Evolutionary conservation across 2,329 filamentous ascomycete species (phyloP), one percentile per base, ranked within the genome.

Genomic region (Fusarium decemcellulare): DNA sequence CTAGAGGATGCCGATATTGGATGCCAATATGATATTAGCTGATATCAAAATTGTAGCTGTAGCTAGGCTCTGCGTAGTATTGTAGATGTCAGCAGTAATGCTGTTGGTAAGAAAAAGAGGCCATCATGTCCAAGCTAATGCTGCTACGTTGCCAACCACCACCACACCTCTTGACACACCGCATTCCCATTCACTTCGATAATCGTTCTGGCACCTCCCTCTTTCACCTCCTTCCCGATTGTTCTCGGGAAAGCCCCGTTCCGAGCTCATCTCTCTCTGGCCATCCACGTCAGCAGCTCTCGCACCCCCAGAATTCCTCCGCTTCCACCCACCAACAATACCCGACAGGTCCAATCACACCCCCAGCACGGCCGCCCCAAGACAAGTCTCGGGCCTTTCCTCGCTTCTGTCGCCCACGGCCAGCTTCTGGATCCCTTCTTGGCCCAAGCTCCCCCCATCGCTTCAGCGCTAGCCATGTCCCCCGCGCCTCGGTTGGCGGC

Each of bases 401-500:
- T 57, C 54, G 27, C 43, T 36, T 56, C 29, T 37, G n/a, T 54
- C 37, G 40, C 34, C 29, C 44, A 12, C 6, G 14, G 44, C 14
- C n/a, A 15, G 40, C 57, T 67, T 62, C 70, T 60, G 55, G 57
- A 61, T 59, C 51, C 51, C 37, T 51, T 55, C 58, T 50, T 47
- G 37, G 39, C 52, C 40, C 51, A 47, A 18, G 37, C 54, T 58
- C n/a, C 30, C 48, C 42, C 65, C 59, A 55, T 44, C 43, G 23
- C 55, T 43, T 43, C 34, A 16, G 4, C 30, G 8, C 12, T 37
- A 12, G 23, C 58, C 39, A 58, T 36, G 32, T 37, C 61, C 70
- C 68, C 68, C 72, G 66, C 69, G 68, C 60, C 51, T 65, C 59
- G 67, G 55, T 60, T 71, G 54, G 52, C 43, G 58, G 30, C 44